Percentiles rank a stretch among this genome's conserved stretches.
Conservation (phyloP, 768 basidiomycete species). For the Cubamyces lactineus region DNA sequence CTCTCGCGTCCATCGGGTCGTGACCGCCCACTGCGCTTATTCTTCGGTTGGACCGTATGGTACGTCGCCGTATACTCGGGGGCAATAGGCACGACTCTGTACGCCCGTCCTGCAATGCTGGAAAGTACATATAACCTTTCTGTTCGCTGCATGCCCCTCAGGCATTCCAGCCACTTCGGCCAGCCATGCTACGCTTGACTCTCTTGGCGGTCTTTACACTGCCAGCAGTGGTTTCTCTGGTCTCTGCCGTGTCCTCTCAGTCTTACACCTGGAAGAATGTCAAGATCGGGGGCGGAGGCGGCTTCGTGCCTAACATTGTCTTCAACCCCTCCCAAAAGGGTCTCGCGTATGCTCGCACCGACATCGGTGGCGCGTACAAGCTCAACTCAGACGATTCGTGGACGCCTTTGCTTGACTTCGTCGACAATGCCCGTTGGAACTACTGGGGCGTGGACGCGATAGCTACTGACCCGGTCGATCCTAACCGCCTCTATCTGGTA, state of each 20-base stretch:
- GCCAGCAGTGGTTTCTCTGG: conserved; percentile 39
- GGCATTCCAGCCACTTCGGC: conserved; percentile 1
- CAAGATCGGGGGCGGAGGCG: conserved; percentile 51
- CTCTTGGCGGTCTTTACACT: conserved; percentile 36
- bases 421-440: conserved; percentile 52
- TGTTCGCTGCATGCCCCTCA: neutral
- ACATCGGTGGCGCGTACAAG: conserved; percentile 68
- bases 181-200: conserved; percentile 22
- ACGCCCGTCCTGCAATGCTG: neutral
- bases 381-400: conserved; percentile 63
- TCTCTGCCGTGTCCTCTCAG: conserved; percentile 48
- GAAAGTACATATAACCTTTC: conserved; percentile 8
- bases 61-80: conserved; percentile 18
- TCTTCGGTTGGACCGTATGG: conserved; percentile 12
- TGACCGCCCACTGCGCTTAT: conserved; percentile 17
- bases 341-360: conserved; percentile 66
- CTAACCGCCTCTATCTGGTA: conserved; percentile 58
- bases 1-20: conserved; percentile 10
- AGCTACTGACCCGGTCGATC: conserved; percentile 62
- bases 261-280: conserved; percentile 66
- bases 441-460: conserved; percentile 49
- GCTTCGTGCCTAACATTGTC: conserved; percentile 60
- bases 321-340: conserved; percentile 66
- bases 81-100: conserved; percentile 11
- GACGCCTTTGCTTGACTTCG: conserved; percentile 65